These are phyloP conservation scores for Suhomyces pyralidae DNA, from an alignment of 805 yeast genomes.

Conservation along the genomic window DNA sequence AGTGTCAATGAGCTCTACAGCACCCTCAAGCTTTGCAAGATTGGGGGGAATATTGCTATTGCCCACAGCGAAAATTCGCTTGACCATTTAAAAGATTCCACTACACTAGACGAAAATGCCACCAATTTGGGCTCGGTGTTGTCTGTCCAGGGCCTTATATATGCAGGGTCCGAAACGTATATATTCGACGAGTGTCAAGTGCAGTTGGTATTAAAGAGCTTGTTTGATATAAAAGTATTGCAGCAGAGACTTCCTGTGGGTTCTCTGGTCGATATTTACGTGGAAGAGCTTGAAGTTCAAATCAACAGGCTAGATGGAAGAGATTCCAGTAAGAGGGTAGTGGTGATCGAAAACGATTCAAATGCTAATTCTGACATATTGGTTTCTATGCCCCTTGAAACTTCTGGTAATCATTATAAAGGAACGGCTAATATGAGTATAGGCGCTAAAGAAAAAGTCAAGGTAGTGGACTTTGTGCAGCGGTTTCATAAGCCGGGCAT, in stretches of 20 bases:
- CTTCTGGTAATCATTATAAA: not conserved
- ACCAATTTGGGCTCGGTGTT: not conserved
- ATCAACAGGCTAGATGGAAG: constrained; percentile 1
- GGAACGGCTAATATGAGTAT: not conserved
- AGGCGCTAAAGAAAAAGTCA: not conserved
- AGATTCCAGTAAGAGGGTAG: not conserved
- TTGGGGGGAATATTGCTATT: not conserved
- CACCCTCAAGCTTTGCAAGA: not conserved
- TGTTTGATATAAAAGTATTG: constrained; percentile 5
- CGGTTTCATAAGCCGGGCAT: constrained; percentile 21
- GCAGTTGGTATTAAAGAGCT: constrained; percentile 18
- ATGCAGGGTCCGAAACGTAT: constrained; percentile 6
- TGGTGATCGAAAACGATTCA: not conserved
- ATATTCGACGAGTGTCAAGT: constrained; percentile 17
- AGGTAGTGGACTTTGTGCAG: constrained; percentile 22
- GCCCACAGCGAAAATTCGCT: not conserved
- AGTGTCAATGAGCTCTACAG: constrained; percentile 9
- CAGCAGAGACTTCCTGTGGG: constrained; percentile 5
- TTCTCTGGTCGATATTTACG: constrained; percentile 2
- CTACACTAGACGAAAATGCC: not conserved
- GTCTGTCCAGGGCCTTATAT: not conserved
- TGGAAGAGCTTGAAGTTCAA: constrained; percentile 11
- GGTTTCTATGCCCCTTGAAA: not conserved
- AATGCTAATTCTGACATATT: not conserved
- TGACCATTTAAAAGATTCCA: not conserved